Base-by-base conservation (phyloP, 345 rosid genomes). In the Eucalyptus marginata region DNA sequence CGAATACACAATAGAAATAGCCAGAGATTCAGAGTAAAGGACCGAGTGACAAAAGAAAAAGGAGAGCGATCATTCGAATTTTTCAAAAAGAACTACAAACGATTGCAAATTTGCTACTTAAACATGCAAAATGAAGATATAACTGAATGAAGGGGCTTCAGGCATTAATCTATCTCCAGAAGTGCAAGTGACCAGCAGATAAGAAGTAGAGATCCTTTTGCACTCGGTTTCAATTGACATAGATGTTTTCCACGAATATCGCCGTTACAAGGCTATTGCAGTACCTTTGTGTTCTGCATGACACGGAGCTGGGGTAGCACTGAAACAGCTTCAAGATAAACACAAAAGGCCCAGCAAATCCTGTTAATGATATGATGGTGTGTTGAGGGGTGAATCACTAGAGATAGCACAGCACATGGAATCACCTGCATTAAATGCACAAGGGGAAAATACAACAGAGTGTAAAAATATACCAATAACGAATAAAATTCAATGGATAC, bases 231-330 rank as follows among this genome's bases (percentile, higher is more conserved):
- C 87, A 87, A 76, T 40, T 40, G 84, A 40, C 84, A 76, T 1
- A 76, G 83, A 20, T 40, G 47, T 40, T 76, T 40, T 76, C 84
- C 84, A 20, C 8, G 0, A 7, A 40, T 40, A 76, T 40, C 5
- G 0, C 29, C 29, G 1, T 40, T 76, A 76, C 47, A 76, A 76
- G 29, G 47, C 47, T 22, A 76, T 76, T 40, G 47, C 24, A 22
- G 15, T 68, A 98, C 99, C 98, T 97, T 98, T 12, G 99, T 96
- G 94, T 97, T 98, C 93, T 98, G 99, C 99, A 98, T 97, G 88
- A 98, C 98, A 62, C 97, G 95, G 92, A 97, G 91, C 93, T 98
- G 99, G 17, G 99, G 99, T 71, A 96, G 88, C 14, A 98, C 99
- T 10, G 99, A 98, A 87, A 98, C 96, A 92, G 99, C 97, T 94